Evolutionary conservation across 179 eudicot genomes (phyloP).

Genomic region (Silene coronaria): DNA sequence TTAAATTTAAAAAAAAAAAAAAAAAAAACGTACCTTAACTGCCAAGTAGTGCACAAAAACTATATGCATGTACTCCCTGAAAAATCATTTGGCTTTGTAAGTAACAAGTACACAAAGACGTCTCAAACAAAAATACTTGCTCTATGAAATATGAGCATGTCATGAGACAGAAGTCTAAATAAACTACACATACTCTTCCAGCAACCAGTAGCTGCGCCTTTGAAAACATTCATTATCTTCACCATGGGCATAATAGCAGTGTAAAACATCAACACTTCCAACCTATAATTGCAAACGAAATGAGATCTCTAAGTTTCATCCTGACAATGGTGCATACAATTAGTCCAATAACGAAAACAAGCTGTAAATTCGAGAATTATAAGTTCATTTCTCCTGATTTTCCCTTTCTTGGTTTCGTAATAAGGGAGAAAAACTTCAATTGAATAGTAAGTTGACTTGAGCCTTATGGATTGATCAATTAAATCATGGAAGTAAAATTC

Average conservation of each 20-base stretch:
- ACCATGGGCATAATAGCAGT: constrained; percentile 81
- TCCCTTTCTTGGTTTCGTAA: neutral
- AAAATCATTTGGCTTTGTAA: constrained; percentile 18
- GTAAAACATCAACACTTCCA: constrained; percentile 64
- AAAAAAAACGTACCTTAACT: constrained; percentile 35
- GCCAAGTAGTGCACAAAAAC: constrained; percentile 54
- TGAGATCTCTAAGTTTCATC: neutral
- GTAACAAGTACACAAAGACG: neutral
- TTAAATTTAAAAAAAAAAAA: no score
- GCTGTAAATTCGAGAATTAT: neutral
- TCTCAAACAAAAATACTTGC: constrained; percentile 11
- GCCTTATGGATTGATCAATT: neutral
- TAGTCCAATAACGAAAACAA: neutral
- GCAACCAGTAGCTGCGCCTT: constrained; percentile 78
- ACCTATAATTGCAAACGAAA: constrained; percentile 33
- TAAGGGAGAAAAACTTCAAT: neutral
- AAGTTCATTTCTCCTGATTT: neutral
- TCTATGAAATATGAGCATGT: neutral
- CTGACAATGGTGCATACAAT: neutral
- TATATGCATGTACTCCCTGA: constrained; percentile 49
- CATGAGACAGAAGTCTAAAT: constrained; percentile 11
- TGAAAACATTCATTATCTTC: constrained; percentile 61
- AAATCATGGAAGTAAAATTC: neutral
- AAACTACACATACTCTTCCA: constrained; percentile 53
- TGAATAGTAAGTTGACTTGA: neutral